Evolutionary conservation across 2,329 filamentous ascomycete species (phyloP), one percentile per base, ranked within the genome.

Genomic region (Daldinia sp.): DNA sequence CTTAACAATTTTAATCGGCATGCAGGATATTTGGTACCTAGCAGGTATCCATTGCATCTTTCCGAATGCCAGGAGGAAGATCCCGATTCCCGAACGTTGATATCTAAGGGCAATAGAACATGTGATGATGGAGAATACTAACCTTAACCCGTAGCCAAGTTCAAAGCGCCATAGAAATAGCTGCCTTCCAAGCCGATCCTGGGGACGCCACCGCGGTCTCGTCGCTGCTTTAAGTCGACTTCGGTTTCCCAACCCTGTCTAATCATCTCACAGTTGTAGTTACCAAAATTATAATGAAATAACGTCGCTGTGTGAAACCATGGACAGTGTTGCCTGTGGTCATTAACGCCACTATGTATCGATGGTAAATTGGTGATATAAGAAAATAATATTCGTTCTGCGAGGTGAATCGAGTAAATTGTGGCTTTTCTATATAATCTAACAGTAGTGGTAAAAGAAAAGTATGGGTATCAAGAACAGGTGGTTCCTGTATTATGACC

Each of bases 41-140:
- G 53, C 59, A 58, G 47, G 39, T 52, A 65, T 65, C 54, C 45
- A n/a, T 52, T 61, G 11, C 34, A 32, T 56, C 48, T 62, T 66
- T 47, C 67, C 67, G 64, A 69, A 67, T 62, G 35, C 67, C 61
- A 66, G 43, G 37, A 52, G 23, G 64, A 51, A 67, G 67, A 69
- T 69, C 61, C 67, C 67, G 67, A 69, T 67, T 56, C n/a, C 67
- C 67, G 64, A 67, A 27, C 25, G 2, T 29, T 35, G 13, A 39
- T 25, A 32, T 30, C 37, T 34, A 61, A 58, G 62, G 35, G 54
- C 21, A 29, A 19, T 49, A n/a, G 45, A 5, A 25, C 34, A 15
- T 23, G 3, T 54, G 23, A 53, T 29, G 45, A 43, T 25, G 11
- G 43, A 19, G 13, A 9, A n/a, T n/a, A 25, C 11, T n/a, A 6